These are phyloP conservation scores for Crepidotus variabilis DNA, from an alignment of 768 basidiomycete genomes.

Conservation along the genomic window DNA sequence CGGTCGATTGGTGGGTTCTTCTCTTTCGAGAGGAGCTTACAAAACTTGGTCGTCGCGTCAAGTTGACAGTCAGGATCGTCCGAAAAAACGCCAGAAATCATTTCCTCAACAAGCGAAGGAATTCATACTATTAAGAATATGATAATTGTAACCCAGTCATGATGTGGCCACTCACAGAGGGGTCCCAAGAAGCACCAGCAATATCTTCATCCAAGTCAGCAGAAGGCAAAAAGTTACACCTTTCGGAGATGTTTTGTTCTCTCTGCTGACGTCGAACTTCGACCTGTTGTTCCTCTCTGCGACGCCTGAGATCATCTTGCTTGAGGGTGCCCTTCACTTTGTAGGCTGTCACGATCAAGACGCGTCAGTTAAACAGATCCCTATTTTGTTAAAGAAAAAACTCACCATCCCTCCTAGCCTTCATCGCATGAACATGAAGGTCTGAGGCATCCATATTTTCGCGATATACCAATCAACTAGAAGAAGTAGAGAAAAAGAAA, in stretches of 20 bases:
- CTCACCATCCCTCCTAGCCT: conserved; percentile 71
- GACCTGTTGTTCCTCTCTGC: conserved; percentile 97
- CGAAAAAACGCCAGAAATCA: conserved; percentile 92
- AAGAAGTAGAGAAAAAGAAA: conserved; percentile 29
- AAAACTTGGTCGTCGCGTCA: conserved; percentile 97
- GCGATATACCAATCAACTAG: conserved; percentile 13
- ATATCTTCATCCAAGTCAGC: conserved; percentile 91
- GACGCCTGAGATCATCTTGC: conserved; percentile 90
- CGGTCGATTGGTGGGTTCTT: conserved; percentile 99
- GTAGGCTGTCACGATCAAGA: conserved; percentile 54
- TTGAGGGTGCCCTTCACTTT: conserved; percentile 90
- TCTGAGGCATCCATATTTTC: conserved; percentile 43
- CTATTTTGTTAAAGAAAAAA: conserved; percentile 20
- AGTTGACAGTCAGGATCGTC: conserved; percentile 89
- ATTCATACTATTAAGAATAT: conserved; percentile 11
- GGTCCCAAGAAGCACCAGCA: conserved; percentile 66
- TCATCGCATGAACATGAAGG: conserved; percentile 69
- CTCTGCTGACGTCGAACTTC: conserved; percentile 98
- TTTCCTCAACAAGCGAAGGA: conserved; percentile 76
- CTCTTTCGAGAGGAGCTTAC: conserved; percentile 98
- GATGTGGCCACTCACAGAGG: conserved; percentile 51
- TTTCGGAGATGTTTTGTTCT: conserved; percentile 97
- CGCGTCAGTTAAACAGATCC: conserved; percentile 35
- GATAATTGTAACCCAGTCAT: conserved; percentile 8
- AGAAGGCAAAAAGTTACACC: conserved; percentile 86